Evolutionary conservation across 2,329 filamentous ascomycete species (phyloP), one percentile per base, ranked within the genome.

Genomic region (Aspergillus flavus): DNA sequence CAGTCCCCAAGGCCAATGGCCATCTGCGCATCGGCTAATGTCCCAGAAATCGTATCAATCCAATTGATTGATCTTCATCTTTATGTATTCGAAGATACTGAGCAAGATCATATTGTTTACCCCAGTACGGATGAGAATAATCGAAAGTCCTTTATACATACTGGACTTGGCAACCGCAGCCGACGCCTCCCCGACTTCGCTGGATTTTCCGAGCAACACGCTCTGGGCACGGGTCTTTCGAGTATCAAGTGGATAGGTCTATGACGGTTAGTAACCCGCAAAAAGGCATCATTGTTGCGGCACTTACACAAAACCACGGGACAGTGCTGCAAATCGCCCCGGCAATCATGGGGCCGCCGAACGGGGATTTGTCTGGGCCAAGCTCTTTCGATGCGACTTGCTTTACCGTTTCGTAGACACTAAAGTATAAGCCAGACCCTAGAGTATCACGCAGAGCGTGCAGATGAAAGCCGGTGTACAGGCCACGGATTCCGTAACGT

Each of bases 51-150:
- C 43, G 34, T 21, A 66, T 43, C 56, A 62, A 26, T 76, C 75
- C 59, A 81, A 71, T 43, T 76, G 66, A 62, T 81, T 77, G 65
- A 83, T 82, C 60, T 72, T 72, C 61, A 73, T 72, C 70, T 81
- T 82, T 43, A 81, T 76, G 61, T 80, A 80, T 68, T 83, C 81
- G 57, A 81, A 82, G 23, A 80, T 73, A 65, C 78, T 79, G 69
- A 82, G 74, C 48, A 82, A 72, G 54, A 83, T 81, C 80, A 82
- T 82, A 69, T 82, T 82, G 69, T 83, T 81, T 30, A 83, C 69
- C 9, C 76, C 77, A 4, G 81, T 82, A 21, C 81, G 79, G 32
- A 81, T 66, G 43, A 83, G 73, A 45, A 81, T 80, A 63, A 82
- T 81, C 10, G 81, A 80, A n/a, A 83, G 68, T 7, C 81, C 81